Evolutionary conservation across 129 eudicot genomes (phyloP), one percentile per base, ranked within the genome.

Genomic region (Flaveria ramosissima): DNA sequence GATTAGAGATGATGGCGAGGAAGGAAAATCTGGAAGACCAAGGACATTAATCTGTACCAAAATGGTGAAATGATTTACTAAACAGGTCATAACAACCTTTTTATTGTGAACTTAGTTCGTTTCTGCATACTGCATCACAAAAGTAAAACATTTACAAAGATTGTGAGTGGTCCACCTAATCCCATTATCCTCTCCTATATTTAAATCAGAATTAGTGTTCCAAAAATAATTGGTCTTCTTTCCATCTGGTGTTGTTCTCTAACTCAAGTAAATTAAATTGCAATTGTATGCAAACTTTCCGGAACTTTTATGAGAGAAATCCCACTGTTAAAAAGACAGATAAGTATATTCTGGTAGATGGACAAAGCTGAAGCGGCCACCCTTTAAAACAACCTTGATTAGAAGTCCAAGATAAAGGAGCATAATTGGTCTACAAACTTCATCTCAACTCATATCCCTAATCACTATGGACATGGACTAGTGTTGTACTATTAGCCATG

Each of bases 401-500:
- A n/a, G 2, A 72, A 17, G 48, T 55, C 53, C 67, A 53, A 30
- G 67, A 55, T 19, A 52, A 32, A 17, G 9, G 23, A 73, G 45
- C 39, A 24, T 45, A 14, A 74, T 63, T 30, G 72, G 50, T 65
- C 78, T 43, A 45, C 11, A 63, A 45, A 63, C 24, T 60, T 47
- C 16, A 64, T 19, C 73, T 36, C 9, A 52, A 51, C 1, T 41
- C 24, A 62, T 51, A 76, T 50, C 67, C 74, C 26, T 36, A 67
- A 66, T 30, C 42, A 14, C 9, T 39, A 43, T 53, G 27, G 1
- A 41, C 43, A 77, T 11, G 19, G 23, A 70, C 30, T 68, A 69
- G 51, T 66, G 78, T 32, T 60, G 43, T 71, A 43, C 7, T 11
- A 76, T 76, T 51, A 43, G 10, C 74, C 42, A 39, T 77, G 59